A percentile compares a stretch with the other conserved stretches of the same genome.
Evolutionary conservation across 225 moss, liverwort and hornwort species (phyloP).

Genomic region (Straminergon stramineum): DNA sequence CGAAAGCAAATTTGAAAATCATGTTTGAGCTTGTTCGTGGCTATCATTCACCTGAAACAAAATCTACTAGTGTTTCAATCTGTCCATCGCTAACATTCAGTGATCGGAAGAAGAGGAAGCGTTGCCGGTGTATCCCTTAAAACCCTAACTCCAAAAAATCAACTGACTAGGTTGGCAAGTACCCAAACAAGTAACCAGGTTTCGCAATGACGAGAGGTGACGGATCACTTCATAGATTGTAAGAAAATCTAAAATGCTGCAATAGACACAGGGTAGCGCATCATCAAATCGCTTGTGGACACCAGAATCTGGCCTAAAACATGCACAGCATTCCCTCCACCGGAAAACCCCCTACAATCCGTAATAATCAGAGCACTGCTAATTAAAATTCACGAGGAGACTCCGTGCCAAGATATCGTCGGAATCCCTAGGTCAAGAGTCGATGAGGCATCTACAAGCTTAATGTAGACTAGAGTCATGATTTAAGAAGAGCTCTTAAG

Average conservation of each 20-base stretch:
- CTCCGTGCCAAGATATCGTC: neutral
- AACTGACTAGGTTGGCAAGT: neutral
- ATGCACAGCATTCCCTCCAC: neutral
- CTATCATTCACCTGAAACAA: neutral
- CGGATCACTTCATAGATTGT: neutral
- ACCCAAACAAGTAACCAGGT: neutral
- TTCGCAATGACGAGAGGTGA: neutral
- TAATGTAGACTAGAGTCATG: neutral
- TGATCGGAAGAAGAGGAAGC: neutral
- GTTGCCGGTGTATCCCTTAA: neutral
- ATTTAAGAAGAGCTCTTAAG: neutral
- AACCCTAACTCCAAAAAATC: neutral
- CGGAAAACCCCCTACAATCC: no score
- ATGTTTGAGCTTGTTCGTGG: neutral
- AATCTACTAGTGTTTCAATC: neutral
- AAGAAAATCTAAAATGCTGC: neutral
- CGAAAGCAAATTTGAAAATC: constrained; percentile 32
- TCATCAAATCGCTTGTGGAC: neutral
- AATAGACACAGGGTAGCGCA: neutral
- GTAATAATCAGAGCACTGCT: neutral
- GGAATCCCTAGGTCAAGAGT: neutral
- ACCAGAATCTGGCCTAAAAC: neutral
- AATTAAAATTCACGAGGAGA: neutral
- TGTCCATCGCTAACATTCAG: neutral
- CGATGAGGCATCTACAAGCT: neutral